Evolutionary conservation across 352 stramenopile species (phyloP).

Genomic region (Pythium periplocum): DNA sequence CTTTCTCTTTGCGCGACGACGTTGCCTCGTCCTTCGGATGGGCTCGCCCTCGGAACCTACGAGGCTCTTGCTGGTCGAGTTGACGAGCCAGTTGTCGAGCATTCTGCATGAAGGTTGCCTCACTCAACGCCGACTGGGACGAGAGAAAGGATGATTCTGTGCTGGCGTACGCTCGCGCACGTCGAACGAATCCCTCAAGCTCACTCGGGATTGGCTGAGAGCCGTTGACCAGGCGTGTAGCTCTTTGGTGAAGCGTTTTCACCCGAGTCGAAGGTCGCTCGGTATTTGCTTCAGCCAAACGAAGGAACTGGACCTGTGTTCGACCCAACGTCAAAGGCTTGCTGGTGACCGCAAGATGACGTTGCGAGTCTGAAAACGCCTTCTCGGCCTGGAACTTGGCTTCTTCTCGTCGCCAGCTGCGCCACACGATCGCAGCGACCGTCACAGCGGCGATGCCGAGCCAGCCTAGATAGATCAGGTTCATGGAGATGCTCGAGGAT

Average conservation of each 20-base stretch:
- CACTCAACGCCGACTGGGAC: neutral
- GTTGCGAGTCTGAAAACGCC: neutral
- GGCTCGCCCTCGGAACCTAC: neutral
- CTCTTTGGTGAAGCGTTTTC: constrained; percentile 3
- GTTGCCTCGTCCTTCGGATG: no score
- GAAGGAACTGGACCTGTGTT: no score
- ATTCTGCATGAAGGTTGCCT: constrained; percentile 20
- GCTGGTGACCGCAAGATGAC: neutral
- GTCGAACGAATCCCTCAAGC: constrained; percentile 16
- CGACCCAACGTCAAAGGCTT: no score
- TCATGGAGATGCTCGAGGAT: constrained; percentile 22
- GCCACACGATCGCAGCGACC: constrained; percentile 15
- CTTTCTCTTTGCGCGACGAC: no score
- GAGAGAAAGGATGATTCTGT: neutral
- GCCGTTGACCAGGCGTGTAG: constrained; percentile 2
- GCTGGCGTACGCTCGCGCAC: constrained; percentile 9
- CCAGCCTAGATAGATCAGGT: constrained; percentile 59
- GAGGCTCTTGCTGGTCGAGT: constrained; percentile 8
- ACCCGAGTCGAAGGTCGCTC: neutral
- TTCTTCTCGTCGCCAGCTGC: constrained; percentile 14
- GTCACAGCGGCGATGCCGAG: constrained; percentile 30
- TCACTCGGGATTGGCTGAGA: constrained; percentile 7
- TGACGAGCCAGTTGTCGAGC: constrained; percentile 8
- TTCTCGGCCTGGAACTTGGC: constrained; percentile 14
- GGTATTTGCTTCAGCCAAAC: no score